Evolutionary conservation across 768 basidiomycete genomes (phyloP), one percentile per base, ranked within the genome.

Genomic region (Botryobasidium botryosum): DNA sequence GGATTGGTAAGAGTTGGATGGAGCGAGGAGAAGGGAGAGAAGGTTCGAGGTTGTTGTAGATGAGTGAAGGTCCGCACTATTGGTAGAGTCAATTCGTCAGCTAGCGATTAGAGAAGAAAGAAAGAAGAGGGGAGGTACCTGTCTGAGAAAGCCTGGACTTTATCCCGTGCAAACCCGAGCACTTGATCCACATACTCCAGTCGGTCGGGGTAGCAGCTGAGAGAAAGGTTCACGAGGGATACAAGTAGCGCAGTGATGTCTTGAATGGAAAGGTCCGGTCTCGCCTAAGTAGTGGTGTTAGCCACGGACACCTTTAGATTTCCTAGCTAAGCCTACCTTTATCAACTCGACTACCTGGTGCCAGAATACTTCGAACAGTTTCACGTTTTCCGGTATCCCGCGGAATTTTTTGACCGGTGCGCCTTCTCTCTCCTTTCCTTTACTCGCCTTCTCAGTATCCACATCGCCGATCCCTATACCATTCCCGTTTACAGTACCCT

Each of bases 331-430:
- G 29, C 40, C 35, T 52, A 86, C 90, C 74, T 91, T 94, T 68
- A 99, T 91, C 23, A 99, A 74, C 58, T 94, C 82, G 8, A 97
- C 91, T 4, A 97, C 87, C 59, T 99, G 94, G 51, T 83, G 79
- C 92, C 94, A 99, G 59, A 97, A 99, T 8, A 97, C 90, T 58
- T 99, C 94, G 50, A 99, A 99, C 42, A 99, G 62, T 56, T 81
- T 85, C 20, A 94, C 94, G 52, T 96, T 72, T 58, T 90, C 84
- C 6, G 94, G 94, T 35, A 97, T 77, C 17, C 94, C 94, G 59
- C 94, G 68, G 66, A 94, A 97, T 61, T 91, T 94, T 55, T 70
- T 74, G 28, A 76, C 70, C 35, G 68, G 63, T 12, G 48, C 35
- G 49, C 32, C 25, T 10, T 43, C 46, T 43, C 45, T 52, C 52